phyloP scores from a whole-genome alignment of 2,329 filamentous ascomycete genomes.

The Cladosporium sp. region DNA sequence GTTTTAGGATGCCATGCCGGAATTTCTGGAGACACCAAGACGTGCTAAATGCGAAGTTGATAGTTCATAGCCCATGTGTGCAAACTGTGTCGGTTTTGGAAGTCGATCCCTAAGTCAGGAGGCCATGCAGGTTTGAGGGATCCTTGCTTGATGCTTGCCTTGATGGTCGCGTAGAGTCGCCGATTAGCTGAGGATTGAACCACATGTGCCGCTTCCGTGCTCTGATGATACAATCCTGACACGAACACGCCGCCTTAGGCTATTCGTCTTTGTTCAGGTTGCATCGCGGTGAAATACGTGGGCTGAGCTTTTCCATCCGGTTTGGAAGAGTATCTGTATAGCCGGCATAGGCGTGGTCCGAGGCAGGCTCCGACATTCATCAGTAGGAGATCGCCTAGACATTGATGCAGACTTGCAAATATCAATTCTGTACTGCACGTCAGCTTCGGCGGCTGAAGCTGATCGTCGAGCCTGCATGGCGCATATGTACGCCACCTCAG shows the following conservation, averaged over 20 bases:
- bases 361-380: not conserved
- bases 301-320: too few species aligned
- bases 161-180: not conserved
- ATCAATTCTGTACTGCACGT: not conserved
- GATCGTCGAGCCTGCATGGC: not conserved
- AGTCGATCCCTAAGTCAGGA: not conserved
- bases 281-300: not conserved
- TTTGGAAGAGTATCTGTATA: not conserved
- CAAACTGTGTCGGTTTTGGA: not conserved
- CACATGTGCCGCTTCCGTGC: not conserved
- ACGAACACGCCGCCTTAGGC: not conserved
- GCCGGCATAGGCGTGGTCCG: not conserved
- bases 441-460: not conserved
- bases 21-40: not conserved
- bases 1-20: constrained; percentile 5
- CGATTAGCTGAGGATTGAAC: not conserved
- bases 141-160: not conserved
- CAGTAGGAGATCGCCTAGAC: not conserved
- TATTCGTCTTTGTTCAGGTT: not conserved
- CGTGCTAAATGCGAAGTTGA: not conserved
- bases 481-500: not conserved
- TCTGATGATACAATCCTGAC: not conserved
- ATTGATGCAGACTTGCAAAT: not conserved
- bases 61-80: not conserved
- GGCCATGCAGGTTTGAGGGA: not conserved